These are phyloP conservation scores for Coniochaeta pulveracea DNA, from an alignment of 2,329 filamentous ascomycete species.

Conservation along the genomic window DNA sequence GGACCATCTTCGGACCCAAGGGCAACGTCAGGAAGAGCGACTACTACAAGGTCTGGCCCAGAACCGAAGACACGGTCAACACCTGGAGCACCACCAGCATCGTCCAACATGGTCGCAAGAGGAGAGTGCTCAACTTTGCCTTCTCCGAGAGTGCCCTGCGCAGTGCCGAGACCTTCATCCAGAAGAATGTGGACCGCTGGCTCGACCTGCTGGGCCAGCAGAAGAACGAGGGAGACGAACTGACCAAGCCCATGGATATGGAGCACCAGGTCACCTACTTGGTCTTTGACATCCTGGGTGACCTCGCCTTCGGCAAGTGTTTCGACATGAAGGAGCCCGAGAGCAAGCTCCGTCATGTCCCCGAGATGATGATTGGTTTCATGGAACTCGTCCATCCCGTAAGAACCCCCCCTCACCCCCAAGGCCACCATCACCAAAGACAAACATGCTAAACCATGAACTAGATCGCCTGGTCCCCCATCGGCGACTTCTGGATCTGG, in stretches of 20 bases:
- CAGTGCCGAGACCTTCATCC: slow-evolving; percentile 22
- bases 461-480: neutral
- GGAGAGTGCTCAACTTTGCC: slow-evolving; percentile 29
- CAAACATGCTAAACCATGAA: neutral
- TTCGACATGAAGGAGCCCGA: slow-evolving; percentile 10
- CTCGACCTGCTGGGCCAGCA: slow-evolving; percentile 5
- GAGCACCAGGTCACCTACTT: slow-evolving; percentile 6
- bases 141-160: slow-evolving; percentile 30
- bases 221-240: slow-evolving; percentile 7
- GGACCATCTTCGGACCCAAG: slow-evolving; percentile 7
- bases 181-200: slow-evolving; percentile 7
- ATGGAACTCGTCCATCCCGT: slow-evolving; percentile 10
- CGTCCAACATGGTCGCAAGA: slow-evolving; percentile 26
- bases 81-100: slow-evolving; percentile 31
- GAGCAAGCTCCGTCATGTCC: slow-evolving; percentile 6
- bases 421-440: no score
- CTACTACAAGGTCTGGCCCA: slow-evolving; percentile 8
- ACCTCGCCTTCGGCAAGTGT: slow-evolving; percentile 11
- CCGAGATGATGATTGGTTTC: slow-evolving; percentile 7
- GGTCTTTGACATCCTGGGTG: slow-evolving; percentile 8
- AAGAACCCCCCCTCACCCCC: neutral
- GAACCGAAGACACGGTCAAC: slow-evolving; percentile 14
- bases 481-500: neutral
- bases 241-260: slow-evolving; percentile 5
- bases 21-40: slow-evolving; percentile 8